Evolutionary conservation across 2,329 filamentous ascomycete genomes (phyloP).

Genomic region (Mycosphaerelloides madeirae): DNA sequence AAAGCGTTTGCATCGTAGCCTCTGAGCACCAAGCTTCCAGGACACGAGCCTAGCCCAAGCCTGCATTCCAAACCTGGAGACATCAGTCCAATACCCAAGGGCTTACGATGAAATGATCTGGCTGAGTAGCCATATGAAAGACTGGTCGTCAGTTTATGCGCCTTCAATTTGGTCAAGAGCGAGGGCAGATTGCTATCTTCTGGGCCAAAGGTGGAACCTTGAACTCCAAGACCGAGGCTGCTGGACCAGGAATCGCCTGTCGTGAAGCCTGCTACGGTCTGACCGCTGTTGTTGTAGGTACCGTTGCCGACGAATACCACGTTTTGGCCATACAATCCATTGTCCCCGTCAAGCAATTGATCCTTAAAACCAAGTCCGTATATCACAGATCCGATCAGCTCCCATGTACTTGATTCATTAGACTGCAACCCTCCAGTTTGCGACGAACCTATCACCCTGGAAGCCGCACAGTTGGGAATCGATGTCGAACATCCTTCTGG

Average conservation of each 20-base stretch:
- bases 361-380: conserved; percentile 1
- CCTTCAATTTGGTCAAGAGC: conserved; percentile 46
- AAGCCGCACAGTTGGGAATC: too few species aligned
- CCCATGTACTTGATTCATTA: conserved; percentile 6
- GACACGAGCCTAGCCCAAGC: not conserved
- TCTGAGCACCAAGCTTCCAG: conserved; percentile 61
- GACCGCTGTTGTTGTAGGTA: not conserved
- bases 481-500: too few species aligned
- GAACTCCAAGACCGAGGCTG: conserved; percentile 27
- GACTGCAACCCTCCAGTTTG: conserved; percentile 3
- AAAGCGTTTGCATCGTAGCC: conserved; percentile 64
- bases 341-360: not conserved
- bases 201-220: conserved; percentile 13
- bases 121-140: conserved; percentile 72
- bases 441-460: too few species aligned
- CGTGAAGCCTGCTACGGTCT: conserved; percentile 5
- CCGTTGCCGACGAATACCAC: conserved; percentile 1
- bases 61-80: not conserved
- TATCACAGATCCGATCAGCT: conserved; percentile 1
- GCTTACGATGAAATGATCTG: conserved; percentile 3
- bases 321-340: conserved; percentile 6
- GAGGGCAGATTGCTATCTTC: conserved; percentile 1
- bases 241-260: conserved; percentile 32
- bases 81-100: not conserved
- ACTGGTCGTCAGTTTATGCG: conserved; percentile 60